Conservation (phyloP, 1,284 basidiomycete genomes). For the Trametes polyzona region DNA sequence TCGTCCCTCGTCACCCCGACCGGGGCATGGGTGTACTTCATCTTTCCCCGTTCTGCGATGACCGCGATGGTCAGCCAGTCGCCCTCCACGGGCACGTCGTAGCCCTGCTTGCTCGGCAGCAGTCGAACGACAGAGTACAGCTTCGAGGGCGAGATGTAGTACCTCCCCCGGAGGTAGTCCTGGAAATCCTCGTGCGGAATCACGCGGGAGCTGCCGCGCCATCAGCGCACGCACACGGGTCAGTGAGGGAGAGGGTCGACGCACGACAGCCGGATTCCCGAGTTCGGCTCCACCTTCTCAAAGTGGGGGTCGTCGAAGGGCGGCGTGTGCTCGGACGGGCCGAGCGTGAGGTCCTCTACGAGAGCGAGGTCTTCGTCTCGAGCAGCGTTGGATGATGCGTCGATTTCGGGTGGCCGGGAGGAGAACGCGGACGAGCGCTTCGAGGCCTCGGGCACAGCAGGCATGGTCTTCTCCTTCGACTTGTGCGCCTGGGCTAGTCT, state of each 20-base stretch:
- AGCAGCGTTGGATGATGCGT: slow-evolving; percentile 28
- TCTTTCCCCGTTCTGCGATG: slow-evolving; percentile 80
- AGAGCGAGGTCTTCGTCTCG: slow-evolving; percentile 74
- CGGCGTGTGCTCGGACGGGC: slow-evolving; percentile 73
- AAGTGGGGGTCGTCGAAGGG: slow-evolving; percentile 75
- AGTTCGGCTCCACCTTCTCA: slow-evolving; percentile 83
- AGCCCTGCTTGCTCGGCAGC: slow-evolving; percentile 77
- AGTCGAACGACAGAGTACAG: slow-evolving; percentile 87
- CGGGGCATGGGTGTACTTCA: slow-evolving; percentile 69
- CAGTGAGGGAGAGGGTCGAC: slow-evolving; percentile 38
- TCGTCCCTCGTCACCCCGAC: slow-evolving; percentile 56
- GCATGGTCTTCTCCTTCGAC: slow-evolving; percentile 28
- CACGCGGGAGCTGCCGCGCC: slow-evolving; percentile 62
- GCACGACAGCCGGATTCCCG: slow-evolving; percentile 82
- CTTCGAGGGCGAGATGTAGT: slow-evolving; percentile 84
- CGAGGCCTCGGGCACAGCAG: slow-evolving; percentile 23
- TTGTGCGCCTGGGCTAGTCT: slow-evolving; percentile 47
- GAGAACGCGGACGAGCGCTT: slow-evolving; percentile 47
- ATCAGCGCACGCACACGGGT: slow-evolving; percentile 7
- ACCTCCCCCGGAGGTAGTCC: slow-evolving; percentile 84
- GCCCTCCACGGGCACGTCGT: slow-evolving; percentile 88
- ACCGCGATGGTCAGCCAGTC: slow-evolving; percentile 94
- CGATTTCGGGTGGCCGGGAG: background rate
- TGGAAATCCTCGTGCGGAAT: slow-evolving; percentile 80
- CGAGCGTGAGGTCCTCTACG: slow-evolving; percentile 73